Percentiles rank a stretch among this genome's conserved stretches.
These are phyloP conservation scores for Wickerhamiella siamensis DNA, from an alignment of 805 yeast genomes.

Conservation along the genomic window DNA sequence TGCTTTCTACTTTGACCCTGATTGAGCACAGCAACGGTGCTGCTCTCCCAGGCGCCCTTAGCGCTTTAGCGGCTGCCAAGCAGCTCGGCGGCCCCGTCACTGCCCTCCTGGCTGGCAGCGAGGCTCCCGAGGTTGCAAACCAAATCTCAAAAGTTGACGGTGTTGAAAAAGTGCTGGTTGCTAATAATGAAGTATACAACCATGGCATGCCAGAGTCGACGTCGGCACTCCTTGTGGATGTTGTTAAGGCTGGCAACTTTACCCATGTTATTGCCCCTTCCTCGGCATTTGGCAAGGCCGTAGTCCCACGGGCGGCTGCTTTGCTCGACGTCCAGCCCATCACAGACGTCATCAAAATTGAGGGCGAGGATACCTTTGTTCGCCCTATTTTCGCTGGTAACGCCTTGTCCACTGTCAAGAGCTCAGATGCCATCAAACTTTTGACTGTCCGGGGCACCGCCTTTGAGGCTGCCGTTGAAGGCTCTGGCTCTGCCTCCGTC, in stretches of 20 bases:
- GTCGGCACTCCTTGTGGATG: constrained; percentile 46
- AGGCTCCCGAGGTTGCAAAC: constrained; percentile 37
- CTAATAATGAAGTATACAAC: constrained; percentile 44
- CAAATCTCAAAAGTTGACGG: constrained; percentile 40
- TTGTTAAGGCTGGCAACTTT: constrained; percentile 32
- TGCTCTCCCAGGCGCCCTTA: constrained; percentile 53
- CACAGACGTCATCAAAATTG: constrained; percentile 62
- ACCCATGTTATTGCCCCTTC: constrained; percentile 70
- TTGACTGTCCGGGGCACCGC: constrained; percentile 79
- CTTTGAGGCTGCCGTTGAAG: constrained; percentile 36
- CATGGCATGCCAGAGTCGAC: constrained; percentile 64
- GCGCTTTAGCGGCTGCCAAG: constrained; percentile 64
- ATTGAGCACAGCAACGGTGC: constrained; percentile 45
- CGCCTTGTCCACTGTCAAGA: constrained; percentile 67
- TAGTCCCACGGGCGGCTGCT: constrained; percentile 80
- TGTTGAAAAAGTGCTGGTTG: constrained; percentile 41
- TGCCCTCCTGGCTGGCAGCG: constrained; percentile 60
- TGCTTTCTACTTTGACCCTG: constrained; percentile 61
- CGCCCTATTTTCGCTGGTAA: constrained; percentile 97
- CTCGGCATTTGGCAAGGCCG: constrained; percentile 75
- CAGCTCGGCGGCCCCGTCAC: constrained; percentile 59
- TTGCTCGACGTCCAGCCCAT: constrained; percentile 75
- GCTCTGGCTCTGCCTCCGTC: constrained; percentile 29
- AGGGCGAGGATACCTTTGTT: constrained; percentile 54
- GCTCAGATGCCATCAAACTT: constrained; percentile 49